Evolutionary conservation across 768 basidiomycete genomes (phyloP), one percentile per base, ranked within the genome.

Genomic region (Hygrocybe punicea): DNA sequence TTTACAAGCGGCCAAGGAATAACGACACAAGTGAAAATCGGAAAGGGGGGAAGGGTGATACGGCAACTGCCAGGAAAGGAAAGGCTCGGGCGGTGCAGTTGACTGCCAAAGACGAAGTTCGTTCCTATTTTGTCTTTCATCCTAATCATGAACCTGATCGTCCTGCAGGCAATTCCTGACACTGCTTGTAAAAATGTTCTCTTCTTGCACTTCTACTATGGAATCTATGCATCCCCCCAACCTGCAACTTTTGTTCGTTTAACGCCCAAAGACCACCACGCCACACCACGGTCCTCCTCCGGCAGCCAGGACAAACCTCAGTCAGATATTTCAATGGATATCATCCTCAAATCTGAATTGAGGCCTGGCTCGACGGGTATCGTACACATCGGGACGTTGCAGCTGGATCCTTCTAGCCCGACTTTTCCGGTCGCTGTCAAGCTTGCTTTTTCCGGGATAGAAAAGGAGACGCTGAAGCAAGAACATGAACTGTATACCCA

Each of bases 291-390:
- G 9, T 24, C n/a, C 13, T 11, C 56, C 45, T 21, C 40, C 13
- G 10, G 14, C 23, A 14, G 19, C 35, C 16, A 44, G 37, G 19
- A 42, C 35, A 24, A 9, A 3, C 57, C 35, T 16, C 13, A 36
- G 11, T 53, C 55, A 16, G 45, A 48, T 17, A 58, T 62, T 19
- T 63, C 57, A 33, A 56, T 65, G 42, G 33, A 36, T 6, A 24
- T 63, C 23, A 64, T 60, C 17, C 29, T 65, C 13, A 58, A 45
- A 6, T 60, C 64, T 11, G 52, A 59, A 33, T 51, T 62, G 13
- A 59, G 50, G 3, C 4, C 44, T 1, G 65, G 63, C 6, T 57
- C 65, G 11, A 66, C 60, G 16, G 61, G 62, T 2, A 53, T 60
- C 21, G 51, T 56, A 14, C 65, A 66, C 48, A 34, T 35, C 5